Conservation (phyloP, 2,329 filamentous ascomycete genomes). For the Didymosphaeria variabile region DNA sequence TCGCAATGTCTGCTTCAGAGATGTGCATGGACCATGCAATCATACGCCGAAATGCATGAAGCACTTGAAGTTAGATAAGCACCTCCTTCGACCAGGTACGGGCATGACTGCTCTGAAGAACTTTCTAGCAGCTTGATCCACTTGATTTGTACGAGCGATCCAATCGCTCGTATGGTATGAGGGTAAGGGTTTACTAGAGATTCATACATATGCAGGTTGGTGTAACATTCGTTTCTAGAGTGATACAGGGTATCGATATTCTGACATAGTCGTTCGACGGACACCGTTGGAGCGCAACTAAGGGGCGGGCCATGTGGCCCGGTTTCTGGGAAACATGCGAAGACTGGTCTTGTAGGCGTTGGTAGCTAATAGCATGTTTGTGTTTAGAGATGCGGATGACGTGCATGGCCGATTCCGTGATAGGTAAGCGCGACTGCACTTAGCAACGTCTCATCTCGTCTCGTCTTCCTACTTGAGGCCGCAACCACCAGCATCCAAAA, state of each 20-base stretch:
- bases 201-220: not conserved
- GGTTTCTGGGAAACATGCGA: not conserved
- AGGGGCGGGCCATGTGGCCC: not conserved
- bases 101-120: not conserved
- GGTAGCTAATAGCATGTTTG: not conserved
- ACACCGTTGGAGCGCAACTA: not conserved
- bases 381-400: not conserved
- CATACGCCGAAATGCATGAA: constrained; percentile 21
- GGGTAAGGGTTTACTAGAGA: too few relatives aligned
- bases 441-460: constrained; percentile 15
- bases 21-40: constrained; percentile 3
- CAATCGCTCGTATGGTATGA: not conserved
- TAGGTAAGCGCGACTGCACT: constrained; percentile 12
- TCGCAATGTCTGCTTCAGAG: constrained; percentile 22
- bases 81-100: not conserved
- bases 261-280: not conserved
- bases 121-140: too few relatives aligned
- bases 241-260: too few relatives aligned
- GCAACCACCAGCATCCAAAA: not conserved
- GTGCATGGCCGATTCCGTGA: constrained; percentile 8
- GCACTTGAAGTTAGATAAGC: constrained; percentile 16
- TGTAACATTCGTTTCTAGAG: not conserved
- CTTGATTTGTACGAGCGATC: not conserved
- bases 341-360: not conserved
- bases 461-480: not conserved